Percentiles rank a stretch among this genome's conserved stretches.
phyloP scores from a whole-genome alignment of 331 rosid species.

The Rosa hybrid region DNA sequence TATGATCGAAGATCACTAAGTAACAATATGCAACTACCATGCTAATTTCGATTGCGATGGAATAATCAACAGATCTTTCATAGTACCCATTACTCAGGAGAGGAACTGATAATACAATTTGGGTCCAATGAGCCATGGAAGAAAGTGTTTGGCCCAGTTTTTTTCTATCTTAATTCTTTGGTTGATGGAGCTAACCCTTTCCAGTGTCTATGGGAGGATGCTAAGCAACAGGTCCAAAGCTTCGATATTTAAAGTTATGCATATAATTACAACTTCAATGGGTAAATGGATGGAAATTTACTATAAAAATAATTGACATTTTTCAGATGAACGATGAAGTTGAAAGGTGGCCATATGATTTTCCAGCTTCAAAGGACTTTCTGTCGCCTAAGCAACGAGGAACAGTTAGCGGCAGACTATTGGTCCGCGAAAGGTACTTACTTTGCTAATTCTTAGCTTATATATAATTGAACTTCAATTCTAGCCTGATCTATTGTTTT shows the following conservation, averaged over 20 bases:
- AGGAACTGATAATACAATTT: constrained; percentile 39
- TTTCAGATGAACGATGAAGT: constrained; percentile 45
- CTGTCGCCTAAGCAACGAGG: constrained; percentile 32
- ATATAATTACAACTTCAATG: neutral
- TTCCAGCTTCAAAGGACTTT: constrained; percentile 41
- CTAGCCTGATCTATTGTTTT: neutral
- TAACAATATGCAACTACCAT: too few species aligned
- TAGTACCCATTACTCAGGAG: constrained; percentile 50
- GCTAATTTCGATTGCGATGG: neutral
- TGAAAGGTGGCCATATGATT: constrained; percentile 46
- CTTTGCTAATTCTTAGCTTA: neutral
- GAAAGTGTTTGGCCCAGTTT: constrained; percentile 47
- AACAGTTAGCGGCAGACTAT: constrained; percentile 33
- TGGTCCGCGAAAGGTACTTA: constrained; percentile 25
- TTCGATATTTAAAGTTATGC: neutral
- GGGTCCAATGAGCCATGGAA: constrained; percentile 42
- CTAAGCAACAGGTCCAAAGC: constrained; percentile 37
- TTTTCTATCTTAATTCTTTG: constrained; percentile 40
- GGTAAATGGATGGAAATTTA: neutral
- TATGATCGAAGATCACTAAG: too few species aligned
- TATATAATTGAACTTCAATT: neutral
- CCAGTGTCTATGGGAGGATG: constrained; percentile 44
- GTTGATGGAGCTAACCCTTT: constrained; percentile 20
- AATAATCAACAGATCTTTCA: constrained; percentile 38
- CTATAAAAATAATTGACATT: neutral